These are phyloP conservation scores for Singerocomus inundabilis DNA, from an alignment of 1,284 basidiomycete species.

Conservation along the genomic window DNA sequence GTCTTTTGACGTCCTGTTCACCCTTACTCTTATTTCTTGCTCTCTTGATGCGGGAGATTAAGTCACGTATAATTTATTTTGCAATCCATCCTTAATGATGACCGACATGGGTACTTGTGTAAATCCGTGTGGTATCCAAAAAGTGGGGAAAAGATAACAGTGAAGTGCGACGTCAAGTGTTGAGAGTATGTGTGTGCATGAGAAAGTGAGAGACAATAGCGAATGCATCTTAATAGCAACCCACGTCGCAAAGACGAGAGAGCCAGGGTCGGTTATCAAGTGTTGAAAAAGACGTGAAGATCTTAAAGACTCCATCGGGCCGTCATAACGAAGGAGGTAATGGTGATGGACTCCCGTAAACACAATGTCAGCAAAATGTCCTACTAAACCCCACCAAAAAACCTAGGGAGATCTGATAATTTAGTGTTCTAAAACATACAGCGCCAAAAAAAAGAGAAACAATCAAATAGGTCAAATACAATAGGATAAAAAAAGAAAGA, in stretches of 20 bases:
- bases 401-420: constrained; percentile 21
- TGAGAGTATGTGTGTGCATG: not conserved
- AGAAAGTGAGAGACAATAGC: not conserved
- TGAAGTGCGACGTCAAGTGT: not conserved
- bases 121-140: constrained; percentile 25
- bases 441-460: not conserved
- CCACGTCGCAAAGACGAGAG: not conserved
- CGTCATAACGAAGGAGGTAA: not conserved
- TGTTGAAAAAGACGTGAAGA: not conserved
- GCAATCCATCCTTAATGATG: constrained; percentile 5
- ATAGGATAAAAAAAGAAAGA: constrained; percentile 18
- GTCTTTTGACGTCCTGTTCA: too few relatives aligned
- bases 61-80: not conserved
- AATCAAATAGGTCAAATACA: constrained; percentile 25
- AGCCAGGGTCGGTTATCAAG: not conserved
- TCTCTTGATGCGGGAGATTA: too few relatives aligned
- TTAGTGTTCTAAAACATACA: constrained; percentile 18
- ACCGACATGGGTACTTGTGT: constrained; percentile 3
- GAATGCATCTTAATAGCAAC: constrained; percentile 1
- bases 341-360: not conserved
- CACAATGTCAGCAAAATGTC: constrained; percentile 3
- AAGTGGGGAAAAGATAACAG: not conserved
- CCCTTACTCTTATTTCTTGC: too few relatives aligned
- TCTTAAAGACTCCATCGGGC: too few relatives aligned
- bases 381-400: constrained; percentile 5